A percentile compares a stretch with the other conserved stretches of the same genome.
phyloP scores from a whole-genome alignment of 257 asterid species.

The Solanum gracilifrons region DNA sequence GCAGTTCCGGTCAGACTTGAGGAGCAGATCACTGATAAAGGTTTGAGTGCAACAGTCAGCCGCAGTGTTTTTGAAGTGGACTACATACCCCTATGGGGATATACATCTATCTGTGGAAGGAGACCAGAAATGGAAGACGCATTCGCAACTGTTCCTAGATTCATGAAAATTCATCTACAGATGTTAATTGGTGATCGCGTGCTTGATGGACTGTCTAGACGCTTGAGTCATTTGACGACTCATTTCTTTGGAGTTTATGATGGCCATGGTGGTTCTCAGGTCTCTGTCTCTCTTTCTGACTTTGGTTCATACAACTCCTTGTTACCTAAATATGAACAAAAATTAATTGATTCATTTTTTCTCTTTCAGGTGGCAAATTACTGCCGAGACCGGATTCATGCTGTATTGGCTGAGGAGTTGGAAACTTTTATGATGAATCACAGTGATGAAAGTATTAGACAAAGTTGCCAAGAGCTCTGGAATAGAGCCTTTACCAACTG shows the following conservation, averaged over 20 bases:
- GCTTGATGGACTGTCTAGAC: slow-evolving; percentile 32
- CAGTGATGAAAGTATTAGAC: slow-evolving; percentile 14
- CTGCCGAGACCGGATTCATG: slow-evolving; percentile 70
- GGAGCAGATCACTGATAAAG: slow-evolving; percentile 27
- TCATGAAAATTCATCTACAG: slow-evolving; percentile 49
- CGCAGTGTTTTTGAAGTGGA: slow-evolving; percentile 86
- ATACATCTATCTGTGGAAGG: slow-evolving; percentile 70
- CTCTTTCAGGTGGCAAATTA: slow-evolving; percentile 73
- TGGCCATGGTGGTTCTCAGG: slow-evolving; percentile 99
- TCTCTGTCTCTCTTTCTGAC: slow-evolving; percentile 6
- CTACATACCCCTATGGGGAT: slow-evolving; percentile 83
- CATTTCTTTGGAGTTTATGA: slow-evolving; percentile 97
- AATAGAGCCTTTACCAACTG: slow-evolving; percentile 52
- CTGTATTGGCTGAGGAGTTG: slow-evolving; percentile 60
- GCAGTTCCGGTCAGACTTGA: slow-evolving; percentile 13
- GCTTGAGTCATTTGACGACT: slow-evolving; percentile 59
- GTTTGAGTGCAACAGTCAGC: slow-evolving; percentile 11
- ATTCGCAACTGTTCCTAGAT: slow-evolving; percentile 52
- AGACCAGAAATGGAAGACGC: slow-evolving; percentile 98
- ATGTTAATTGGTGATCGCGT: slow-evolving; percentile 52
- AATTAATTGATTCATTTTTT: neutral
- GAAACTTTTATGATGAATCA: slow-evolving; percentile 21
- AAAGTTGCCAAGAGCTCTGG: slow-evolving; percentile 54
- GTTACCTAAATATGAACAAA: neutral
- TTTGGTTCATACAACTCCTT: neutral